Conservation (phyloP, 2,329 filamentous ascomycete genomes). For the Zymoseptoria brevis region DNA sequence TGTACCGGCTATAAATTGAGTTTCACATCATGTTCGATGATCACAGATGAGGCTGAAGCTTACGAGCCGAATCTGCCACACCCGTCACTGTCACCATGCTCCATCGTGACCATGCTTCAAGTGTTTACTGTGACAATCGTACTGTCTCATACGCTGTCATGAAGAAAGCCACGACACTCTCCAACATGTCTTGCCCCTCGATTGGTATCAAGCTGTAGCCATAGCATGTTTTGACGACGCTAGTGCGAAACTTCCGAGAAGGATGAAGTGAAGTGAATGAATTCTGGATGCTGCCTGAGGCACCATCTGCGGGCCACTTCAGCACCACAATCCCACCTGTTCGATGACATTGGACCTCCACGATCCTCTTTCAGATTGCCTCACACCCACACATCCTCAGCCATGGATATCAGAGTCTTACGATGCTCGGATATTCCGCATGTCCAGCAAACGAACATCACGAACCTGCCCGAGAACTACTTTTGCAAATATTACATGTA, state of each 20-base stretch:
- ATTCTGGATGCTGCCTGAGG: background rate
- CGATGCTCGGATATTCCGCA: slow-evolving; percentile 76
- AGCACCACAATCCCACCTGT: background rate
- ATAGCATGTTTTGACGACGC: background rate
- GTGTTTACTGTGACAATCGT: too few species aligned
- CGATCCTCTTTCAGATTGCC: background rate
- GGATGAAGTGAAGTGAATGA: background rate
- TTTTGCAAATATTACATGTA: slow-evolving; percentile 99
- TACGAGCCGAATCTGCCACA: too few species aligned
- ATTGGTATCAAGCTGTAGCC: too few species aligned
- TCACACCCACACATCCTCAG: slow-evolving; percentile 1
- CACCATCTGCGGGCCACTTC: background rate
- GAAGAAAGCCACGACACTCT: too few species aligned
- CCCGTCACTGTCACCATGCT: too few species aligned
- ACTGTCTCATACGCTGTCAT: too few species aligned
- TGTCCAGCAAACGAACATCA: slow-evolving; percentile 96
- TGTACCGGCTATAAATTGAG: background rate
- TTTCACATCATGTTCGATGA: background rate
- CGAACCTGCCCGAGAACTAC: slow-evolving; percentile 98
- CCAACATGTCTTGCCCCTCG: too few species aligned
- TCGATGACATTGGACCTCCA: background rate
- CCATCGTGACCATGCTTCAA: too few species aligned
- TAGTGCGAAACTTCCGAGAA: background rate
- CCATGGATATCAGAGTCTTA: slow-evolving; percentile 86
- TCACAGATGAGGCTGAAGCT: too few species aligned